Conservation (phyloP, 2,329 filamentous ascomycete genomes). For the Penicillium sp. region DNA sequence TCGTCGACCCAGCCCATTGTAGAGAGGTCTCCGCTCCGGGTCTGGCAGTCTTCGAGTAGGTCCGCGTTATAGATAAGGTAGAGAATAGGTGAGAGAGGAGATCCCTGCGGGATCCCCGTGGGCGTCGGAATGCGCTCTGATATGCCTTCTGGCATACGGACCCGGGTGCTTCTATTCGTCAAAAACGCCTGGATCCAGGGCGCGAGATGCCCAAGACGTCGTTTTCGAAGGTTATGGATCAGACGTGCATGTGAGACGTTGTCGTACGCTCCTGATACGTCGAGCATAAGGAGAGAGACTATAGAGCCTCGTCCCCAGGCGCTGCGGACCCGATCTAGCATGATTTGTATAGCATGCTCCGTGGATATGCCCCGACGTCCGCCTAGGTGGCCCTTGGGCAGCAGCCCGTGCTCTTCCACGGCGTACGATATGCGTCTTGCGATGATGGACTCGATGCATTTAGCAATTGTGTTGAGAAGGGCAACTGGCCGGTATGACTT, state of each 20-base stretch:
- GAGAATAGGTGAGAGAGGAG: conserved; percentile 25
- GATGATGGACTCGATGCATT: conserved; percentile 11
- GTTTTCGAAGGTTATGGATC: neutral
- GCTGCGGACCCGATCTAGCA: conserved; percentile 3
- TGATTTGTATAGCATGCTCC: conserved; percentile 12
- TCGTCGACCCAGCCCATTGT: conserved; percentile 12
- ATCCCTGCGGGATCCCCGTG: conserved; percentile 25
- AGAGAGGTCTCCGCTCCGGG: neutral
- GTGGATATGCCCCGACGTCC: conserved; percentile 15
- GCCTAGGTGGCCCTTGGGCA: conserved; percentile 5
- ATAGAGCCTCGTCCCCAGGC: conserved; percentile 2
- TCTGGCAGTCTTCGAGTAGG: conserved; percentile 17
- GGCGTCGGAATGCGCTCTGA: neutral
- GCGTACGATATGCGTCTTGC: conserved; percentile 4
- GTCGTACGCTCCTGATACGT: conserved; percentile 14
- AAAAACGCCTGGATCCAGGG: conserved; percentile 2
- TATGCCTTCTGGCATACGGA: neutral
- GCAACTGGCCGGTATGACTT: conserved; percentile 17
- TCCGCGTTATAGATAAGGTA: conserved; percentile 30
- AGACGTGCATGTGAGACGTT: conserved; percentile 4
- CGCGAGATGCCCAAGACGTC: neutral
- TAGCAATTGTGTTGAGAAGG: conserved; percentile 13
- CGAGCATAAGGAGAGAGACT: conserved; percentile 8
- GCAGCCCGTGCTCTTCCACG: conserved; percentile 5
- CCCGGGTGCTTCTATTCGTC: neutral